These are phyloP conservation scores for Retiboletus fuscus DNA, from an alignment of 1,284 basidiomycete genomes.

Conservation along the genomic window DNA sequence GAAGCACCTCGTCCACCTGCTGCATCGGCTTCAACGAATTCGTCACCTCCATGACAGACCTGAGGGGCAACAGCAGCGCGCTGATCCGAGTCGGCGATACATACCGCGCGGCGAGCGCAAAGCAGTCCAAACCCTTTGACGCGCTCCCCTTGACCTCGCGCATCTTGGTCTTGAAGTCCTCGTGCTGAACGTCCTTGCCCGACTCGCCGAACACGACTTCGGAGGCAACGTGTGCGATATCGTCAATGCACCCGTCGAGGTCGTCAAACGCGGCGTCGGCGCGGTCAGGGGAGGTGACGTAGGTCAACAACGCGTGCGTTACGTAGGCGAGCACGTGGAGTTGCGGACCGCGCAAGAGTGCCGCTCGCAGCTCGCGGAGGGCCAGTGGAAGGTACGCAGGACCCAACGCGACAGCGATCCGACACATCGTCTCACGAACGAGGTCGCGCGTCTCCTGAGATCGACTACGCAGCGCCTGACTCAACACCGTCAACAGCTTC, in stretches of 20 bases:
- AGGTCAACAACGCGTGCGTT: constrained; percentile 84
- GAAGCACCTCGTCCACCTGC: constrained; percentile 89
- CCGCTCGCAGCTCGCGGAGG: constrained; percentile 85
- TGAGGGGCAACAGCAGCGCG: constrained; percentile 82
- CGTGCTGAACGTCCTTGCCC: constrained; percentile 88
- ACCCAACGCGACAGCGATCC: constrained; percentile 83
- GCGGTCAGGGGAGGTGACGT: constrained; percentile 76
- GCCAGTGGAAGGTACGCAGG: constrained; percentile 79
- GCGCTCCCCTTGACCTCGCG: constrained; percentile 86
- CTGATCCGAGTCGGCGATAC: constrained; percentile 85
- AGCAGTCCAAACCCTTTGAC: constrained; percentile 86
- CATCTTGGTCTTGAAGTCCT: constrained; percentile 96
- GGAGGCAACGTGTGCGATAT: constrained; percentile 84
- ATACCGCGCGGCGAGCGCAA: constrained; percentile 82
- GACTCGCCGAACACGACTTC: constrained; percentile 97
- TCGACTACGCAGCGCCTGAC: constrained; percentile 90
- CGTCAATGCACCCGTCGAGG: constrained; percentile 84
- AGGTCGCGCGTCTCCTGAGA: constrained; percentile 95
- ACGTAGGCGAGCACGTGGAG: constrained; percentile 92
- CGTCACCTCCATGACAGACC: constrained; percentile 89
- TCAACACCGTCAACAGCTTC: constrained; percentile 85
- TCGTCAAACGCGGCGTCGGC: constrained; percentile 61
- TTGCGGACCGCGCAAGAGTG: constrained; percentile 92
- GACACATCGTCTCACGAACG: constrained; percentile 85
- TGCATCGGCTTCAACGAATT: constrained; percentile 86